Evolutionary conservation across 2,329 filamentous ascomycete genomes (phyloP).

Genomic region (Aureobasidium sp.): DNA sequence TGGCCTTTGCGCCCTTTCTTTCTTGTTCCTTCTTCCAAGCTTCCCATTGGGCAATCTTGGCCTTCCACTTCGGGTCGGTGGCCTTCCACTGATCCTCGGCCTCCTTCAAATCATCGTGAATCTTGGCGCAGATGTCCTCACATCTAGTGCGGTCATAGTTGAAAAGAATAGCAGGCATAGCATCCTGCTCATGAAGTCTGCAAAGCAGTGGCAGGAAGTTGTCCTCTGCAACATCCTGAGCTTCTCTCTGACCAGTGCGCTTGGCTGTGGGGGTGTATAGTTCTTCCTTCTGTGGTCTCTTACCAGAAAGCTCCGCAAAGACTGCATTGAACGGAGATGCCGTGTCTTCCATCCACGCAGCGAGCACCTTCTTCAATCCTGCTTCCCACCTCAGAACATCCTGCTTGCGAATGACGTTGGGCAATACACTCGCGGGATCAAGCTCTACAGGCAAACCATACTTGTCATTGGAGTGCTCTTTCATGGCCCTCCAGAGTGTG

Average conservation of each 20-base stretch:
- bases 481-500: conserved; percentile 58
- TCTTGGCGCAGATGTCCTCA: conserved; percentile 48
- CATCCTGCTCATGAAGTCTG: conserved; percentile 55
- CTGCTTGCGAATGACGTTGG: conserved; percentile 53
- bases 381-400: conserved; percentile 62
- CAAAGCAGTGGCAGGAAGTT: conserved; percentile 53
- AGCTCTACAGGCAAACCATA: conserved; percentile 43
- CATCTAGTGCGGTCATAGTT: conserved; percentile 65
- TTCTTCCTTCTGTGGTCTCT: neutral
- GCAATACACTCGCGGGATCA: conserved; percentile 44
- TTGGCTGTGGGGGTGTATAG: conserved; percentile 19
- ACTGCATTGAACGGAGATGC: conserved; percentile 48
- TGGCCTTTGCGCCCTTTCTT: conserved; percentile 31
- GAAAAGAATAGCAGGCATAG: conserved; percentile 68
- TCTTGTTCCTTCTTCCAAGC: conserved; percentile 47
- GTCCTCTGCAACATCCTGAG: conserved; percentile 21
- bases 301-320: conserved; percentile 41
- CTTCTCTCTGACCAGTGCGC: conserved; percentile 22
- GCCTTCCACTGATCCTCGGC: conserved; percentile 54
- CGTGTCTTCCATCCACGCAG: conserved; percentile 52
- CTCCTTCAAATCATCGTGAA: conserved; percentile 48
- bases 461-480: conserved; percentile 44
- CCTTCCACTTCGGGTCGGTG: conserved; percentile 53
- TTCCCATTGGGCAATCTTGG: conserved; percentile 52
- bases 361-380: conserved; percentile 52